Evolutionary conservation across 208 protist species (phyloP), one percentile per base, ranked within the genome.

Genomic region (Leishmania turanica): DNA sequence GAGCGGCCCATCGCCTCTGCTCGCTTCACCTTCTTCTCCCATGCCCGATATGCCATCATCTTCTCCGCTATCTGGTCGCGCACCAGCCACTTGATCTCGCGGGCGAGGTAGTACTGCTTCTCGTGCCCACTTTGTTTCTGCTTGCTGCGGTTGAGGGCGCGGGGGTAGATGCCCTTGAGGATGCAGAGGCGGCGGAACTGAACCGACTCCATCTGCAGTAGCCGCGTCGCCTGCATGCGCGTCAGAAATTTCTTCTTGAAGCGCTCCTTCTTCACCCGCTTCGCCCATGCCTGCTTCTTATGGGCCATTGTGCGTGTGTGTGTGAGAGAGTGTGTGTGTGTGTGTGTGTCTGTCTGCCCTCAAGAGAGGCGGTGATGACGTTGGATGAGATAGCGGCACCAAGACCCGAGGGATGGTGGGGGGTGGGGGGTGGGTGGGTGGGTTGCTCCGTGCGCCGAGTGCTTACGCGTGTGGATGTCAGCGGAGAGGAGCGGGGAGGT

Each of bases 81-180:
- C 80, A 94, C 83, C 0, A 99, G 91, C 92, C 97, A 99, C 82
- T 96, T 94, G 83, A 99, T 99, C 91, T 99, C 99, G 60, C 99
- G 99, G 27, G 91, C 96, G 66, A 98, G 91, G 88, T 99, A 99
- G 91, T 99, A 99, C 58, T 99, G 98, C 87, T 99, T 99, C 53
- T 98, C 95, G 58, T 95, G 94, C 13, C 91, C 92, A 81, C 91
- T 98, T 80, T 98, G 89, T 88, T 99, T 99, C 89, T 99, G 98
- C 81, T 98, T 94, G 88, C 94, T 98, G 81, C 98, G 98, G 73
- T 84, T 87, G 49, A 99, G 98, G 42, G 98, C 97, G 42, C 99
- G 97, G 9, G 99, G 99, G 90, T 99, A 99, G 79, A 99, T 98
- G 62, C 99, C 99, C 85, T 99, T 99, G 53, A 99, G 92, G 69